Evolutionary conservation across 2,329 filamentous ascomycete genomes (phyloP), one percentile per base, ranked within the genome.

Genomic region (Leptographium procerum): DNA sequence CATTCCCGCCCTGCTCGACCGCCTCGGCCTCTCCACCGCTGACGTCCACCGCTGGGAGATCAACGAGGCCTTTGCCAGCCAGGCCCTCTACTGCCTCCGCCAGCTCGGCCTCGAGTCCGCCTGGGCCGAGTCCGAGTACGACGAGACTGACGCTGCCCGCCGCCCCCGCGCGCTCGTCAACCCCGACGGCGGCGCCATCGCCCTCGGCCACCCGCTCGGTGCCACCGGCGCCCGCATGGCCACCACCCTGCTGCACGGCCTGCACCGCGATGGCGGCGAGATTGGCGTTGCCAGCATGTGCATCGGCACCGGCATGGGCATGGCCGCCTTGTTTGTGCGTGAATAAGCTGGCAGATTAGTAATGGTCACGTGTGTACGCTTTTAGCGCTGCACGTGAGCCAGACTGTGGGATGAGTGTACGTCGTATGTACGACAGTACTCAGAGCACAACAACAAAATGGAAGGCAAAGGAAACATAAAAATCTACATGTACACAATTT

Each of bases 251-350:
- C 65, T 79, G 65, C 82, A 76, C 69, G 95, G 74, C 69, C 81
- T 72, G 78, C 87, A 75, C 68, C 88, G 83, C 74, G 83, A 72
- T 72, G 88, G 84, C 1, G 79, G 87, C 60, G 79, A 92, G 71
- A 76, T 95, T 53, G 91, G 91, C 64, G 89, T 96, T 51, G 82
- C 95, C 58, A 94, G 87, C 67, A 95, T 96, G 89, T 96, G 91
- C 70, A 83, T 91, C 60, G 87, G 87, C 19, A 90, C 87, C 0
- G 86, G 86, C n/a, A 89, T 89, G 85, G 86, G 86, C 19, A 87
- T 88, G 69, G 66, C 65, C 9, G 69, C 68, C 9, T 52, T 70
- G 52, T 69, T 70, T 61, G 69, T 70, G 4, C 60, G 68, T 54
- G 69, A 70, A 63, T 69, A 60, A 52, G 13, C 9, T 28, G n/a